Conservation (phyloP, 495 filamentous ascomycete genomes). For the Podospora bellae-mahoneyi region DNA sequence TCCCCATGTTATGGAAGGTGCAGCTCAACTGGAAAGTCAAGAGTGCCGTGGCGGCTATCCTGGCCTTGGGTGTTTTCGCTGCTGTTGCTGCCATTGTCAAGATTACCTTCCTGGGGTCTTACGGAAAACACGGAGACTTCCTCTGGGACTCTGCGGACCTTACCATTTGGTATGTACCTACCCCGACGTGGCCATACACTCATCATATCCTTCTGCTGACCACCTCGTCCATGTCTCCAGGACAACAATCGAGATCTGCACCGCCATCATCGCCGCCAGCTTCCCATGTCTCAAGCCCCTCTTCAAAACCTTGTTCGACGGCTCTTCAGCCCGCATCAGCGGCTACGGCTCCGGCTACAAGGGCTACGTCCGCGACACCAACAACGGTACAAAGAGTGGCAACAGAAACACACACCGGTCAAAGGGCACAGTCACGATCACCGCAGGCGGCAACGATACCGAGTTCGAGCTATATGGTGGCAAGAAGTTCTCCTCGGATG, state of each 20-base stretch:
- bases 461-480: slow-evolving; percentile 17
- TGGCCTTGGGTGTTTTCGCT: slow-evolving; percentile 48
- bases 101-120: slow-evolving; percentile 36
- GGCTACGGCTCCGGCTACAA: slow-evolving; percentile 16
- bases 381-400: background rate
- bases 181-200: too few relatives aligned
- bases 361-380: slow-evolving; percentile 13
- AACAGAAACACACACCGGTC: background rate
- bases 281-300: slow-evolving; percentile 21
- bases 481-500: slow-evolving; percentile 9
- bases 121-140: slow-evolving; percentile 43
- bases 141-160: slow-evolving; percentile 41
- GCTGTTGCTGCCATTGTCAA: slow-evolving; percentile 48
- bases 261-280: slow-evolving; percentile 23
- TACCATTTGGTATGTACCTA: slow-evolving; percentile 32
- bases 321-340: slow-evolving; percentile 9
- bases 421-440: background rate
- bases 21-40: slow-evolving; percentile 44
- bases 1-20: slow-evolving; percentile 46
- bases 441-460: background rate
- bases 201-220: background rate
- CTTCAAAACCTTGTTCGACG: slow-evolving; percentile 22
- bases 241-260: slow-evolving; percentile 22
- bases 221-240: background rate
- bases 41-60: slow-evolving; percentile 39